phyloP scores from a whole-genome alignment of 768 basidiomycete species.

The Termitomyces titanicus region DNA sequence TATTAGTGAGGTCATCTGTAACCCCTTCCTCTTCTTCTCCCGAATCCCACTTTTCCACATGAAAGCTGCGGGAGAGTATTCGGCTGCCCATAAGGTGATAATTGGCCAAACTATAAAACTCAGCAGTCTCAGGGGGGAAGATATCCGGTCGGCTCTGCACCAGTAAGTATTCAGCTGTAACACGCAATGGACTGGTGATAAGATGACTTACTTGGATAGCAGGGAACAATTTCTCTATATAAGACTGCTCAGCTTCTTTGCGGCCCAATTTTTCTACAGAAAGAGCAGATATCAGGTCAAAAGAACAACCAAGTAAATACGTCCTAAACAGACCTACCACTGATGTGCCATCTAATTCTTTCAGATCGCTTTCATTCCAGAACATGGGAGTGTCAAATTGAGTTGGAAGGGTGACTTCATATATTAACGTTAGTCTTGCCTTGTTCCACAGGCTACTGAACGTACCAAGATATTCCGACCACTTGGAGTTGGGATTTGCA shows the following conservation, averaged over 20 bases:
- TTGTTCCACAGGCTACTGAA: background rate
- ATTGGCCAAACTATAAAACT: conserved; percentile 61
- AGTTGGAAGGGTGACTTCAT: conserved; percentile 60
- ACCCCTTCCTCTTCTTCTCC: conserved; percentile 28
- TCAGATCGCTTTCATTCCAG: conserved; percentile 73
- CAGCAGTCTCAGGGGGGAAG: conserved; percentile 52
- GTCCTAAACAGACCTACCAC: conserved; percentile 65
- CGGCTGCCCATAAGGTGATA: conserved; percentile 91
- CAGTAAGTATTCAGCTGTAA: background rate
- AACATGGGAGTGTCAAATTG: conserved; percentile 92
- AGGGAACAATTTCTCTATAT: conserved; percentile 61
- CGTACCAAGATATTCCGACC: conserved; percentile 73
- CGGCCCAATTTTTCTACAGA: conserved; percentile 80
- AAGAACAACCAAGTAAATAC: background rate
- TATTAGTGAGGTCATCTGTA: conserved; percentile 23
- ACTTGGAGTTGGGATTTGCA: conserved; percentile 54
- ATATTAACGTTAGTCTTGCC: background rate
- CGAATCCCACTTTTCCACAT: conserved; percentile 60
- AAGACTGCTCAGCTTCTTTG: conserved; percentile 75
- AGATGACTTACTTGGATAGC: conserved; percentile 54
- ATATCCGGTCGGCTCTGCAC: conserved; percentile 62
- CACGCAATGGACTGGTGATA: background rate
- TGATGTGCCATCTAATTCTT: conserved; percentile 77
- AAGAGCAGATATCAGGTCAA: background rate
- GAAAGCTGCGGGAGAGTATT: conserved; percentile 91